Evolutionary conservation across 306 rosid genomes (phyloP), one percentile per base, ranked within the genome.

Genomic region (Prunus mira): DNA sequence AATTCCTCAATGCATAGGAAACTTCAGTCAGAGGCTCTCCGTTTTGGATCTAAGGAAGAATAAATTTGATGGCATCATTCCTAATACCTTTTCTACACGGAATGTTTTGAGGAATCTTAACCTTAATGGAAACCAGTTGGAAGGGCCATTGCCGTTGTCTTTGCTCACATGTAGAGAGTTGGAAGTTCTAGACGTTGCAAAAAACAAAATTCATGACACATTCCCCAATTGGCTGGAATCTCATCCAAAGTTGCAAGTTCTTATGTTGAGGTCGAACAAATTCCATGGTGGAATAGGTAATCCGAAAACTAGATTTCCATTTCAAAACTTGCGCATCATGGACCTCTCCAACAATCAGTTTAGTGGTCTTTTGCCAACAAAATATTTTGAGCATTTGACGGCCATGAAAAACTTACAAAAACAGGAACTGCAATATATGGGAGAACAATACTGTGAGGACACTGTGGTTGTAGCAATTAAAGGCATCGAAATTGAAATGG

Each of bases 91-190:
- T 8, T 3, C 30, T 3, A 11, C 14, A 3, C 24, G 19, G 1
- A 77, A 30, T 62, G 0, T 0, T 0, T 46, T 65, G 73, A 54
- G 60, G 60, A 54, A 54, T 54, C 24, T 54, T 5, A 22, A 19
- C 25, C 24, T 54, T 18, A 19, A 54, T 30, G 78, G 62, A 0
- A 79, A 79, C 46, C 69, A 73, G 3, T 6, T 79, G 20, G 79
- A 65, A 65, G 69, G 79, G 11, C 19, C 73, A 12, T 12, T 72
- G 43, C 74, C 73, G 0, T 7, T 4, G n/a, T 73, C 68, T 19
- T 45, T 73, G 43, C 3, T 9, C 27, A 34, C 20, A 4, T 18
- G 58, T 5, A 52, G 2, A 34, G 41, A 34, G 41, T 34, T 34
- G 41, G 41, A 34, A 34, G 0, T 34, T 34, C 41, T 34, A 34